phyloP scores from a whole-genome alignment of 2,329 filamentous ascomycete species.

The Talaromyces sp. region DNA sequence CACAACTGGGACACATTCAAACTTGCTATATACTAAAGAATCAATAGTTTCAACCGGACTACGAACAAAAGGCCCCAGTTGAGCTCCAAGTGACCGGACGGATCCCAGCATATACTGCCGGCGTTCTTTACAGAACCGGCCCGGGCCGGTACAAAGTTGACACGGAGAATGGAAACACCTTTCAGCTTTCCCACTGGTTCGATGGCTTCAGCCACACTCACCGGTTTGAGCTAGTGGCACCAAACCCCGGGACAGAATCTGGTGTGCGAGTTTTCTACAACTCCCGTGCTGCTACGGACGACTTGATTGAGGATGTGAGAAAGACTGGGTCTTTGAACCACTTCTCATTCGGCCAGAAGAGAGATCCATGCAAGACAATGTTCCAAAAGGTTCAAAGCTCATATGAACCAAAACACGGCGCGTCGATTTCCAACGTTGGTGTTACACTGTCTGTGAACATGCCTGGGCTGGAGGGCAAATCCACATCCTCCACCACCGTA shows the following conservation, averaged over 20 bases:
- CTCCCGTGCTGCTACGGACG: conserved; percentile 64
- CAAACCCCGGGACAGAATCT: conserved; percentile 24
- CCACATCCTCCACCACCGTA: conserved; percentile 17
- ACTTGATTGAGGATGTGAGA: conserved; percentile 57
- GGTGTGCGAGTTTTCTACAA: conserved; percentile 59
- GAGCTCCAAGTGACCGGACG: conserved; percentile 59
- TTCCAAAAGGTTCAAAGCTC: conserved; percentile 67
- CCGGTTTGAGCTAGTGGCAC: conserved; percentile 62
- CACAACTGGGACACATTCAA: neutral
- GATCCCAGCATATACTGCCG: conserved; percentile 68
- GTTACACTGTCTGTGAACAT: conserved; percentile 64
- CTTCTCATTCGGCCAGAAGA: conserved; percentile 65
- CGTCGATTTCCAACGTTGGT: conserved; percentile 53
- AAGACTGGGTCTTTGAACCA: conserved; percentile 53
- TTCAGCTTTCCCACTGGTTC: conserved; percentile 71
- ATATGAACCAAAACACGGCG: conserved; percentile 38
- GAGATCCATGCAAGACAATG: conserved; percentile 69
- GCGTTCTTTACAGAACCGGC: conserved; percentile 69
- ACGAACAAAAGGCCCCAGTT: conserved; percentile 62
- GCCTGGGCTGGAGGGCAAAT: conserved; percentile 46
- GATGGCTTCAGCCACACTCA: conserved; percentile 70
- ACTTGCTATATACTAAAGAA: conserved; percentile 9
- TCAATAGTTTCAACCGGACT: conserved; percentile 61
- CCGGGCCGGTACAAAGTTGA: conserved; percentile 62
- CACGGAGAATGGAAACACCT: conserved; percentile 55